These are phyloP conservation scores for Onygenales sp. DNA, from an alignment of 2,329 filamentous ascomycete species.

Conservation along the genomic window DNA sequence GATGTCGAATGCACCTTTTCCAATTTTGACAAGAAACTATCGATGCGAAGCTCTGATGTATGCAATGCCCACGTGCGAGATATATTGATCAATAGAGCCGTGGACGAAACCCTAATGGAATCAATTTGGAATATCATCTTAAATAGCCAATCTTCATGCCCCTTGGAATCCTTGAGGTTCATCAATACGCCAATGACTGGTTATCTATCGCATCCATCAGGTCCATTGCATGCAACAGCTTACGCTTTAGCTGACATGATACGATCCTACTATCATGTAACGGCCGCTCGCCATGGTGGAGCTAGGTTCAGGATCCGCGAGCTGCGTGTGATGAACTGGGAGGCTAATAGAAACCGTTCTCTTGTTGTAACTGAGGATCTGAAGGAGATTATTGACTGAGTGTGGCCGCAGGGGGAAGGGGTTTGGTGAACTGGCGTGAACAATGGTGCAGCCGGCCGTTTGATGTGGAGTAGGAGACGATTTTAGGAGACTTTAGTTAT, in stretches of 20 bases:
- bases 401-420: neutral
- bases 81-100: neutral
- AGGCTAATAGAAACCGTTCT: too few species aligned
- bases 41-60: neutral
- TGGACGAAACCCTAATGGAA: neutral
- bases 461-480: neutral
- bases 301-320: neutral
- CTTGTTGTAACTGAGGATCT: neutral
- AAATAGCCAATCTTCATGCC: neutral
- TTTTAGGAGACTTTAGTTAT: neutral
- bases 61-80: neutral
- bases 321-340: neutral
- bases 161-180: neutral
- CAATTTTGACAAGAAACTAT: neutral
- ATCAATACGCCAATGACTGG: neutral
- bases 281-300: neutral
- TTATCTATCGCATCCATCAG: too few species aligned
- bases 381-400: neutral
- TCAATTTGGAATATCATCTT: neutral
- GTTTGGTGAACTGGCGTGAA: neutral
- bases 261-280: neutral
- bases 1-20: neutral
- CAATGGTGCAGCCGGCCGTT: neutral
- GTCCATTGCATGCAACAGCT: neutral
- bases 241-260: neutral